phyloP scores from a whole-genome alignment of 2,329 filamentous ascomycete species.

The Chalara sp. region DNA sequence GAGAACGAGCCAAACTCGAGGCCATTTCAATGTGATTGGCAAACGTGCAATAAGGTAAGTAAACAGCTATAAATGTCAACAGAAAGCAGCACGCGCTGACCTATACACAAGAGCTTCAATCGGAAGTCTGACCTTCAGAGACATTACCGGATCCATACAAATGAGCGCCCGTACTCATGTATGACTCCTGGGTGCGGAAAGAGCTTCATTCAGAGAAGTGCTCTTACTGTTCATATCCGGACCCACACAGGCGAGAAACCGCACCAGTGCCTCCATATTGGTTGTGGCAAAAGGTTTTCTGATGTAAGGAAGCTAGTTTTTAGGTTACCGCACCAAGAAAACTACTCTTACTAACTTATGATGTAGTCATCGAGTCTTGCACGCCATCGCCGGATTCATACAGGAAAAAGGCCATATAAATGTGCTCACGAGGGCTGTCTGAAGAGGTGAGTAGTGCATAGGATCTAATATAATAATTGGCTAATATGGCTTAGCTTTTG shows the following conservation, averaged over 20 bases:
- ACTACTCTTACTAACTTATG: conserved; percentile 9
- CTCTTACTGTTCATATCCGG: conserved; percentile 62
- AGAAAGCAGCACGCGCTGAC: neutral
- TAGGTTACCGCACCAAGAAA: neutral
- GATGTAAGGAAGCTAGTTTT: conserved; percentile 36
- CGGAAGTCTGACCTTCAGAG: conserved; percentile 64
- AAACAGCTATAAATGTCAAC: neutral
- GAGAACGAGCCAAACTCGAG: conserved; percentile 56
- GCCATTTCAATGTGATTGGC: conserved; percentile 59
- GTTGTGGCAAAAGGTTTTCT: conserved; percentile 63
- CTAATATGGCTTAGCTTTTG: conserved; percentile 47
- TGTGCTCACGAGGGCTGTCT: conserved; percentile 42
- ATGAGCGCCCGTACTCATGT: conserved; percentile 62
- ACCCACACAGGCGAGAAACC: conserved; percentile 69
- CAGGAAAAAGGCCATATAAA: conserved; percentile 61
- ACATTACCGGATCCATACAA: conserved; percentile 66
- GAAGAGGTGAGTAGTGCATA: conserved; percentile 24
- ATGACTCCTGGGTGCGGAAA: conserved; percentile 55
- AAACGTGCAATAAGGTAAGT: conserved; percentile 53
- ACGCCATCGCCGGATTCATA: conserved; percentile 61
- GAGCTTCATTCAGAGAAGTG: conserved; percentile 65
- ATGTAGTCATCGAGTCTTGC: conserved; percentile 29
- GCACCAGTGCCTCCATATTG: conserved; percentile 58
- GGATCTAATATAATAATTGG: no score
- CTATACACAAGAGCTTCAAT: conserved; percentile 54